A percentile compares a stretch with the other conserved stretches of the same genome.
Conservation (phyloP, 257 asterid species). For the Henckelia pumila region DNA sequence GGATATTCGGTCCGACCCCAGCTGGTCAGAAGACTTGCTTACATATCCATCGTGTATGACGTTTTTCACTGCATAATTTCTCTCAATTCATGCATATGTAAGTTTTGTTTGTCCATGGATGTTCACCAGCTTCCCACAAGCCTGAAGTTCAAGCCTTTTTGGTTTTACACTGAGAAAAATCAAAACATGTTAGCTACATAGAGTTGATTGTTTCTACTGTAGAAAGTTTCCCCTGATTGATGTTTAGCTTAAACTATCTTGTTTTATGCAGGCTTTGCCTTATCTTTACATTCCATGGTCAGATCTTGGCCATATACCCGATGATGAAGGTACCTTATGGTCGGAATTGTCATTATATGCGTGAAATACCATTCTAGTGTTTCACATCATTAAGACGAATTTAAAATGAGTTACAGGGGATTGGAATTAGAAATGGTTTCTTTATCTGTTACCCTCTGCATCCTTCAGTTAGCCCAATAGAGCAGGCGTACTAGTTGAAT, state of each 20-base stretch:
- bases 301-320: slow-evolving; percentile 49
- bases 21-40: slow-evolving; percentile 94
- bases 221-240: slow-evolving; percentile 15
- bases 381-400: slow-evolving; percentile 3
- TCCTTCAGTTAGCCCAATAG: background rate
- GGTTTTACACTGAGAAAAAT: too few species aligned
- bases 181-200: background rate
- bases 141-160: too few species aligned
- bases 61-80: slow-evolving; percentile 6
- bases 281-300: slow-evolving; percentile 72
- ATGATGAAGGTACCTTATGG: slow-evolving; percentile 54
- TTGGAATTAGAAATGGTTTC: too few species aligned
- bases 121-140: too few species aligned
- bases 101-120: background rate
- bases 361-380: slow-evolving; percentile 18
- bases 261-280: slow-evolving; percentile 69
- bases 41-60: slow-evolving; percentile 81
- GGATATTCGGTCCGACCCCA: slow-evolving; percentile 86
- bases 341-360: slow-evolving; percentile 17
- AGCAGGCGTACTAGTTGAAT: background rate
- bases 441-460: background rate
- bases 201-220: slow-evolving; percentile 13
- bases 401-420: background rate
- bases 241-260: slow-evolving; percentile 15
- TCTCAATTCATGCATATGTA: background rate